Evolutionary conservation across 2,329 filamentous ascomycete genomes (phyloP).

Genomic region (Stagonosporopsis tanaceti): DNA sequence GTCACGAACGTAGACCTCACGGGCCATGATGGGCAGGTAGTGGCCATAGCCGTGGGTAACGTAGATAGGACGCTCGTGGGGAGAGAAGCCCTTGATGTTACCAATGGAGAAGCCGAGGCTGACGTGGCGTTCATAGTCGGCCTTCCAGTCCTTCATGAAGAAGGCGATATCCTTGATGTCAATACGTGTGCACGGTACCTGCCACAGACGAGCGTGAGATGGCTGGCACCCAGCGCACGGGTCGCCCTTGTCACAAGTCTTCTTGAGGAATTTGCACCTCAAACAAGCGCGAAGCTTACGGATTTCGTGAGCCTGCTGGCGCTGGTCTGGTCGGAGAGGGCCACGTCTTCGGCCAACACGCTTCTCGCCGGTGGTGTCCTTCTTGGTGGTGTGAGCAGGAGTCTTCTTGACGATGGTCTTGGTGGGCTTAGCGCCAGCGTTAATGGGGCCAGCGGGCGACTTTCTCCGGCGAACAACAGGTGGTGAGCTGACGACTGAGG

Average conservation of each 20-base stretch:
- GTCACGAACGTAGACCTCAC: slow-evolving; percentile 90
- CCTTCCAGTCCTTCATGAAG: slow-evolving; percentile 99
- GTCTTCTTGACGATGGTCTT: slow-evolving; percentile 85
- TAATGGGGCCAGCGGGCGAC: slow-evolving; percentile 62
- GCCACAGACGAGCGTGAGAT: slow-evolving; percentile 93
- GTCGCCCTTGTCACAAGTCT: slow-evolving; percentile 97
- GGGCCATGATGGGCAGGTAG: slow-evolving; percentile 88
- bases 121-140: slow-evolving; percentile 91
- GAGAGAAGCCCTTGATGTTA: slow-evolving; percentile 87
- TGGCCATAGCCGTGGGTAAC: slow-evolving; percentile 97
- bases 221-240: slow-evolving; percentile 95
- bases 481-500: slow-evolving; percentile 61
- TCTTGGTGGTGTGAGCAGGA: slow-evolving; percentile 73
- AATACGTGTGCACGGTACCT: slow-evolving; percentile 96
- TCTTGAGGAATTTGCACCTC: slow-evolving; percentile 98
- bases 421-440: slow-evolving; percentile 70
- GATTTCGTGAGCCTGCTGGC: slow-evolving; percentile 96
- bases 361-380: slow-evolving; percentile 81
- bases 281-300: slow-evolving; percentile 92
- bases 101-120: slow-evolving; percentile 87
- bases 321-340: slow-evolving; percentile 88
- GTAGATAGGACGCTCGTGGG: slow-evolving; percentile 74
- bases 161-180: slow-evolving; percentile 98
- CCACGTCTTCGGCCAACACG: slow-evolving; percentile 90
- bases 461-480: slow-evolving; percentile 70